Conservation (phyloP, 768 basidiomycete species). For the Lentinula lateritia region DNA sequence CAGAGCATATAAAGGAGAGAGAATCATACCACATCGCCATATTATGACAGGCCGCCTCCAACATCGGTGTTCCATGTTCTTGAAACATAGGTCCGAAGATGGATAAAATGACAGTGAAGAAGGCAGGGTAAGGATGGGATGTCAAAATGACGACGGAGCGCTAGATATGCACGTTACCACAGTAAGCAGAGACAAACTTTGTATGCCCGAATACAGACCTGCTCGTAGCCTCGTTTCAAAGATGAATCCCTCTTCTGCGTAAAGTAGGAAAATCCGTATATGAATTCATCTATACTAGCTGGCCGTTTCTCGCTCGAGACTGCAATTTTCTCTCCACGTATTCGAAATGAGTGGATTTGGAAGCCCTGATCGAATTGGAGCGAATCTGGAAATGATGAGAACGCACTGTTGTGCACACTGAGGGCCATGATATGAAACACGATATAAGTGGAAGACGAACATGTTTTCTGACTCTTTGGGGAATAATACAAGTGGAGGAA, state of each 20-base stretch:
- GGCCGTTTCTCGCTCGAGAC: conserved; percentile 26
- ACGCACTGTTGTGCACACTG: conserved; percentile 50
- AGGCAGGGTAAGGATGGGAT: conserved; percentile 72
- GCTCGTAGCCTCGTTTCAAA: conserved; percentile 76
- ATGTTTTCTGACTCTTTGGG: conserved; percentile 77
- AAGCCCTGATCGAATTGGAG: conserved; percentile 80
- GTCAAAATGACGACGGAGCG: conserved; percentile 79
- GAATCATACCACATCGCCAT: conserved; percentile 73
- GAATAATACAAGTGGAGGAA: conserved; percentile 60
- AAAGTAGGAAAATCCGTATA: conserved; percentile 79
- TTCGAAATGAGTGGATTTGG: conserved; percentile 81
- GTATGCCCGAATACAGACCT: conserved; percentile 35
- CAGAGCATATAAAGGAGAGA: conserved; percentile 5
- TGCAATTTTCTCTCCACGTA: conserved; percentile 45
- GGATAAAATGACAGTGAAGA: conserved; percentile 66
- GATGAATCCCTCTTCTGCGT: conserved; percentile 59
- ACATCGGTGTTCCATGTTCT: conserved; percentile 68
- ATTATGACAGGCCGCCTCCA: conserved; percentile 83
- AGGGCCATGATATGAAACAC: conserved; percentile 4
- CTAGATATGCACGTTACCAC: conserved; percentile 29
- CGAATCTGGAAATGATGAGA: conserved; percentile 90
- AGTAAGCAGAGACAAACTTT: conserved; percentile 1
- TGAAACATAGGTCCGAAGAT: conserved; percentile 74
- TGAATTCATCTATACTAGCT: conserved; percentile 51
- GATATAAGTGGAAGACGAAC: conserved; percentile 36